Conservation (phyloP, 345 rosid species). For the Jatropha curcas region DNA sequence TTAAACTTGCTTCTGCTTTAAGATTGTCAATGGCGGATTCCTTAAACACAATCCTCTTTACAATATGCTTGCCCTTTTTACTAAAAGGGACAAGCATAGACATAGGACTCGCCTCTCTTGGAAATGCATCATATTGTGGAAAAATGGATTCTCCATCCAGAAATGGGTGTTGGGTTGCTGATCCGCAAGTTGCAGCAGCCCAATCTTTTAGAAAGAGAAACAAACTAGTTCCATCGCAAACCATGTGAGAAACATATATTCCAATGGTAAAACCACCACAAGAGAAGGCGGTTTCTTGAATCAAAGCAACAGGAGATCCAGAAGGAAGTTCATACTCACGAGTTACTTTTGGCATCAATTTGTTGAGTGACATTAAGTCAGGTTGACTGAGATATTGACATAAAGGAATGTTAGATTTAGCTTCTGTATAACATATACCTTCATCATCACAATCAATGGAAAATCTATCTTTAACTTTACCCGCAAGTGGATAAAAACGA, state of each 20-base stretch:
- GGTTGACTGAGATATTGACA: too few species aligned
- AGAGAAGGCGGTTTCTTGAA: slow-evolving; percentile 27
- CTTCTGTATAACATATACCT: too few species aligned
- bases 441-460: too few species aligned
- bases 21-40: slow-evolving; percentile 15
- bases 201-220: slow-evolving; percentile 41
- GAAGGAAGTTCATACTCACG: too few species aligned
- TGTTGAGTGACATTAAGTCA: too few species aligned
- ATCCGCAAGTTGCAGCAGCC: slow-evolving; percentile 26
- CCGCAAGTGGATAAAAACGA: too few species aligned
- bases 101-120: neutral
- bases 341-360: slow-evolving; percentile 9
- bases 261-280: slow-evolving; percentile 49
- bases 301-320: slow-evolving; percentile 12
- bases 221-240: slow-evolving; percentile 43
- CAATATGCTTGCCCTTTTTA: slow-evolving; percentile 9
- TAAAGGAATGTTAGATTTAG: too few species aligned
- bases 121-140: slow-evolving; percentile 12
- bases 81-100: neutral
- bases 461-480: too few species aligned
- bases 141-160: slow-evolving; percentile 33
- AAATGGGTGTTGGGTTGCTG: slow-evolving; percentile 31
- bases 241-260: slow-evolving; percentile 35
- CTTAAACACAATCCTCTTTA: slow-evolving; percentile 11
- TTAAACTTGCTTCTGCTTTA: slow-evolving; percentile 28